Evolutionary conservation across 768 basidiomycete species (phyloP).

Genomic region (Lyophyllum shimeji): DNA sequence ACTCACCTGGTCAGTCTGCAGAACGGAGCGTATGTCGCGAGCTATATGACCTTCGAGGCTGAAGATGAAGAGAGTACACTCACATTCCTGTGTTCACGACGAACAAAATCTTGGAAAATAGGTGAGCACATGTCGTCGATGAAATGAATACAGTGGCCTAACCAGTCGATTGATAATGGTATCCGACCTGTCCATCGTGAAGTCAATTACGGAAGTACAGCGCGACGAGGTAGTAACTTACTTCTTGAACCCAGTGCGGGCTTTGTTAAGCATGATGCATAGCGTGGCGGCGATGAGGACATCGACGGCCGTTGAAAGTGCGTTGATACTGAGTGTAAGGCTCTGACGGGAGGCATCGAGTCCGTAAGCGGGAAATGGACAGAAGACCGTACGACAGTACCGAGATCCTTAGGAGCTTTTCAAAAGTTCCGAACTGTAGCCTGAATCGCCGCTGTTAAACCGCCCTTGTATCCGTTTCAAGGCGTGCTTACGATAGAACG

Average conservation of each 20-base stretch:
- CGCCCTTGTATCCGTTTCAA: neutral
- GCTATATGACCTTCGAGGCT: neutral
- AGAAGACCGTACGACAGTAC: conserved; percentile 21
- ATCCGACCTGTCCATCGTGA: conserved; percentile 17
- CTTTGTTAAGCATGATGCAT: conserved; percentile 41
- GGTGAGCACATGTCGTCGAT: neutral
- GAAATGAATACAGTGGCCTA: neutral
- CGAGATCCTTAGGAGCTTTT: conserved; percentile 31
- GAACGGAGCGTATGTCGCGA: neutral
- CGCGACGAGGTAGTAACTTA: conserved; percentile 6
- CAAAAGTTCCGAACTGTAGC: conserved; percentile 35
- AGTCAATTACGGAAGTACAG: neutral
- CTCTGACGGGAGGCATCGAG: conserved; percentile 22
- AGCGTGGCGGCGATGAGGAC: conserved; percentile 48
- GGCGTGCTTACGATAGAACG: conserved; percentile 32
- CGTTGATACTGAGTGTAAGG: conserved; percentile 51
- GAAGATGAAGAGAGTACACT: neutral
- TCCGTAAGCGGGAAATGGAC: conserved; percentile 4
- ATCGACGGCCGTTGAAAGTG: conserved; percentile 44
- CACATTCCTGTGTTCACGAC: conserved; percentile 22
- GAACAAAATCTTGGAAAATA: conserved; percentile 16
- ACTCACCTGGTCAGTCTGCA: conserved; percentile 10
- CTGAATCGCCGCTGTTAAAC: conserved; percentile 15
- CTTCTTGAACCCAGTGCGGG: conserved; percentile 53
- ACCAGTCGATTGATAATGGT: conserved; percentile 21